Evolutionary conservation across 139 green algal species (phyloP).

Genomic region (Mychonastes homosphaera): DNA sequence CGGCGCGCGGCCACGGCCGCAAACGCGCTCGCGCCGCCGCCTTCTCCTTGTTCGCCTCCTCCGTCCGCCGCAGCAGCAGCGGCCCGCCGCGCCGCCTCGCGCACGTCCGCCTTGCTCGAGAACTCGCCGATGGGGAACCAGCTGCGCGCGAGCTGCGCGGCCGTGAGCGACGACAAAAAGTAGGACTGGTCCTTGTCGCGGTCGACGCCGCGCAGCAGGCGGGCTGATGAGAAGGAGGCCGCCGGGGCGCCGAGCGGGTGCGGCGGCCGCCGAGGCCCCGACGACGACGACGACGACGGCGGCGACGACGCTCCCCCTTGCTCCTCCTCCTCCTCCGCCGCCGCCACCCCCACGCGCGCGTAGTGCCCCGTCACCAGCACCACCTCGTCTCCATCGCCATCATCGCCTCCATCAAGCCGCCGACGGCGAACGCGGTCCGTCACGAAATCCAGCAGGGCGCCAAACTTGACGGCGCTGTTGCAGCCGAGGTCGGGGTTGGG

Average conservation of each 20-base stretch:
- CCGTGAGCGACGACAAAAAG: slow-evolving; percentile 51
- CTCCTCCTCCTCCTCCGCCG: not conserved
- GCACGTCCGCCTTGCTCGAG: slow-evolving; percentile 52
- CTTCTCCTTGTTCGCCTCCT: too few relatives aligned
- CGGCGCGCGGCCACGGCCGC: slow-evolving; percentile 21
- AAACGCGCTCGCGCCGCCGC: too few relatives aligned
- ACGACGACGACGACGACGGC: not conserved
- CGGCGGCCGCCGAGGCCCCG: too few relatives aligned
- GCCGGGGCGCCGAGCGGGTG: not conserved
- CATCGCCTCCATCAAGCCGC: not conserved
- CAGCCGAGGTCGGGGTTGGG: slow-evolving; percentile 80
- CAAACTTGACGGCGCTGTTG: slow-evolving; percentile 82
- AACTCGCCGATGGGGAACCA: slow-evolving; percentile 41
- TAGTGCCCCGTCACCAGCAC: slow-evolving; percentile 70
- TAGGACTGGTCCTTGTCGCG: slow-evolving; percentile 66
- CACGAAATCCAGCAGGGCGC: slow-evolving; percentile 39
- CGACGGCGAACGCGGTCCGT: slow-evolving; percentile 17
- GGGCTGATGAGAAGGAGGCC: not conserved
- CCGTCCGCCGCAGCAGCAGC: too few relatives aligned
- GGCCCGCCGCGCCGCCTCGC: slow-evolving; percentile 29
- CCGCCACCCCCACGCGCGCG: slow-evolving; percentile 27
- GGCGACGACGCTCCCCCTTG: not conserved
- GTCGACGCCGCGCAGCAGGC: slow-evolving; percentile 50
- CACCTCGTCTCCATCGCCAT: too few relatives aligned
- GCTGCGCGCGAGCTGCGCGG: slow-evolving; percentile 21